Conservation (phyloP, 371 early-diverging fungal species). For the Mucor mucedo region DNA sequence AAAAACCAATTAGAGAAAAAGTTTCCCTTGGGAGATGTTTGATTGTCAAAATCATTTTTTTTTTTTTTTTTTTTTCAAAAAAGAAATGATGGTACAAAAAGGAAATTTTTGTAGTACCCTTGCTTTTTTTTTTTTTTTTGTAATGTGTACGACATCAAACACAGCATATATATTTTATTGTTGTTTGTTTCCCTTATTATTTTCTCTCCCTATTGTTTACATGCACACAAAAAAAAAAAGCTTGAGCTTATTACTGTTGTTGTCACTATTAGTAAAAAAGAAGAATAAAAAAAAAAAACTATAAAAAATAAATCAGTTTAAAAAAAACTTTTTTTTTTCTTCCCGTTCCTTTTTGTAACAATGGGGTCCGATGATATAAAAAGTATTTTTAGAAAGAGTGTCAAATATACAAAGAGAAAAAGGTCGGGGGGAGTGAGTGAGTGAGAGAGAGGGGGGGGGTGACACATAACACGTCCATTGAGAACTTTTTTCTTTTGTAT, state of each 20-base stretch:
- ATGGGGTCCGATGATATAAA: not conserved
- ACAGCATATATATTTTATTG: not conserved
- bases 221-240: not conserved
- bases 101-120: not conserved
- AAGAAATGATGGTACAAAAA: not conserved
- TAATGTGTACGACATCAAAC: not conserved
- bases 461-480: conserved; percentile 1
- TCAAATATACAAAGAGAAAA: not conserved
- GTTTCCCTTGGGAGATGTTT: no score
- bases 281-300: no score
- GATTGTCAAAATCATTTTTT: no score
- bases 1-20: no score
- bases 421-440: no score
- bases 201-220: not conserved
- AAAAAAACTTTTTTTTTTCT: not conserved
- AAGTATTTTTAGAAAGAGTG: not conserved
- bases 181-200: not conserved
- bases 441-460: not conserved
- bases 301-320: no score
- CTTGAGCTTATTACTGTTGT: not conserved
- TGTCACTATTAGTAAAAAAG: not conserved
- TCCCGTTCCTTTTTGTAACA: not conserved
- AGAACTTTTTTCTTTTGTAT: not conserved
- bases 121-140: not conserved
- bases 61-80: no score